These are phyloP conservation scores for Verticillium dahliae DNA, from an alignment of 2,329 filamentous ascomycete species.

Conservation along the genomic window DNA sequence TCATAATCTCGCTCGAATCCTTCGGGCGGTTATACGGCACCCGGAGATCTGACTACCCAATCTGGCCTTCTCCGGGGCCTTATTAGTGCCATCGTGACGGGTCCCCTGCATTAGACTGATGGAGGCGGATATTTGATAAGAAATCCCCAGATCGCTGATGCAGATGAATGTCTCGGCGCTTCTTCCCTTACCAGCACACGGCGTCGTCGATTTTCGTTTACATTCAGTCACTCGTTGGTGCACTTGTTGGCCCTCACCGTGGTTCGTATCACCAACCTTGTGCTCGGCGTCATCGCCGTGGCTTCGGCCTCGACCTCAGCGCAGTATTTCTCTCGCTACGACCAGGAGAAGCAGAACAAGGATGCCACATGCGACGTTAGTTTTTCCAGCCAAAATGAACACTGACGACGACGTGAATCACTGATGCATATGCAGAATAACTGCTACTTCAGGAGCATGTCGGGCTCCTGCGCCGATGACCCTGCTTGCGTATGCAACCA, in stretches of 20 bases:
- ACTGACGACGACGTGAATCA: not conserved
- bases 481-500: not conserved
- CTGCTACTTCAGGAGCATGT: not conserved
- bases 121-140: too few species aligned
- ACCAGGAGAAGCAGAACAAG: conserved; percentile 1
- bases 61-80: too few species aligned
- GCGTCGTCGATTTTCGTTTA: too few species aligned
- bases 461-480: not conserved
- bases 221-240: too few species aligned
- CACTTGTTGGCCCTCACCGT: not conserved
- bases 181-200: too few species aligned
- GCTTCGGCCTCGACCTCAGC: not conserved
- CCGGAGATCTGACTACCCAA: too few species aligned
- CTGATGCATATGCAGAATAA: not conserved
- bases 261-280: not conserved
- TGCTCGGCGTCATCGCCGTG: not conserved
- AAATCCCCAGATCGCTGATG: too few species aligned
- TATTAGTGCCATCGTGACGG: too few species aligned
- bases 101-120: too few species aligned
- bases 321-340: not conserved
- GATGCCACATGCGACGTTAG: not conserved
- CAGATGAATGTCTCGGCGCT: too few species aligned
- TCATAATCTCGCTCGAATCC: too few species aligned
- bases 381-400: not conserved
- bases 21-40: too few species aligned